Percentiles rank a stretch among this genome's conserved stretches.
phyloP scores from a whole-genome alignment of 176 grass and related monocot species.

The Aegilops bicornis region DNA sequence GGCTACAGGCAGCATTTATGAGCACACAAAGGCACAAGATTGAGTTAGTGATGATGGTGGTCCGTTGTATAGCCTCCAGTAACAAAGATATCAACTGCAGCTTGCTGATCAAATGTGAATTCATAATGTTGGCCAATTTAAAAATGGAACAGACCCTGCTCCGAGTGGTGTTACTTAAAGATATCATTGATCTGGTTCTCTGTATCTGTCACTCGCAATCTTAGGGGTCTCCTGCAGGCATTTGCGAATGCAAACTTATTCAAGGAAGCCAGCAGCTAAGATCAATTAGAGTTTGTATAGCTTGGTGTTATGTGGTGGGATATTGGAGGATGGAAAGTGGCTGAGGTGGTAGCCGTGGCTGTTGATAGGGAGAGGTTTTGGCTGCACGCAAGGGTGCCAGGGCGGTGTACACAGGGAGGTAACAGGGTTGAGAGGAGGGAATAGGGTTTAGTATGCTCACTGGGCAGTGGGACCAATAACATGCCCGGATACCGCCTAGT shows the following conservation, averaged over 20 bases:
- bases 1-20: neutral
- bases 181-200: neutral
- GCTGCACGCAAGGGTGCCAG: neutral
- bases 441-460: neutral
- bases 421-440: neutral
- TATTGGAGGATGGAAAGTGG: neutral
- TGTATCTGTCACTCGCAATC: neutral
- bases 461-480: neutral
- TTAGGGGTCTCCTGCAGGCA: neutral
- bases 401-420: neutral
- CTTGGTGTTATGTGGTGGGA: neutral
- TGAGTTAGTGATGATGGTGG: neutral
- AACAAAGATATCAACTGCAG: neutral
- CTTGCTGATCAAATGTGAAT: neutral
- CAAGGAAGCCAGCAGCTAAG: neutral
- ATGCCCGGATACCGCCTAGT: neutral
- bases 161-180: neutral
- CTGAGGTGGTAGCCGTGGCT: neutral
- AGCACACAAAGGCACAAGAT: neutral
- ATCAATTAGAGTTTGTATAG: neutral
- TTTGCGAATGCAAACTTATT: neutral
- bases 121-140: neutral
- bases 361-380: no score
- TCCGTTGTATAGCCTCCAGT: neutral
- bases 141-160: neutral